Evolutionary conservation across 2,329 filamentous ascomycete species (phyloP).

Genomic region (Cucurbitaria berberidis): DNA sequence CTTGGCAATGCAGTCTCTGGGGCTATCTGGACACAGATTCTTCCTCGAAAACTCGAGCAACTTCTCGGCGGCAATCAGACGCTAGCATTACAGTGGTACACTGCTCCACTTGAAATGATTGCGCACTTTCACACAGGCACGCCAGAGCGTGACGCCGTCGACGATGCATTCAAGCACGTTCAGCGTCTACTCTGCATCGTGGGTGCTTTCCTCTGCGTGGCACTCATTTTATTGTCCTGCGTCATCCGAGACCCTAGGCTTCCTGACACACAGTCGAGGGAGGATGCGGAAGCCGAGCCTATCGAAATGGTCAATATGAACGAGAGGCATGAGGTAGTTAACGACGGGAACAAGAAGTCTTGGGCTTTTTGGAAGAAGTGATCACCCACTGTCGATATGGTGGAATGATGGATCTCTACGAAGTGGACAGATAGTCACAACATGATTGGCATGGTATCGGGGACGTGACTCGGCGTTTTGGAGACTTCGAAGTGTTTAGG

Average conservation of each 20-base stretch:
- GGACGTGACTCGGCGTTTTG: too few species aligned
- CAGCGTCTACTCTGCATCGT: constrained; percentile 59
- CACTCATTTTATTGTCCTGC: constrained; percentile 55
- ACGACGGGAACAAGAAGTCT: not conserved
- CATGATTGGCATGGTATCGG: too few species aligned
- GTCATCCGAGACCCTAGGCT: constrained; percentile 56
- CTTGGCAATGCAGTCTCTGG: constrained; percentile 66
- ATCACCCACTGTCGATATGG: too few species aligned
- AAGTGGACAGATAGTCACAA: too few species aligned
- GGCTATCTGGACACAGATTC: constrained; percentile 65
- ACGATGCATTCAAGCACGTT: constrained; percentile 53
- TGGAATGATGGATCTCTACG: too few species aligned
- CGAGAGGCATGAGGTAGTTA: not conserved
- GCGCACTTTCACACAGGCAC: constrained; percentile 53
- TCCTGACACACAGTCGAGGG: constrained; percentile 54
- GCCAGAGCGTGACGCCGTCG: constrained; percentile 50
- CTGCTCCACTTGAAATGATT: constrained; percentile 50
- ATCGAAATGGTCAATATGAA: not conserved
- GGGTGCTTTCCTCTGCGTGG: constrained; percentile 56
- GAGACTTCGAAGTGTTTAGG: too few species aligned
- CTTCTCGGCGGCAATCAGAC: constrained; percentile 49
- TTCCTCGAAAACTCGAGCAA: constrained; percentile 52
- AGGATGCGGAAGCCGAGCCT: constrained; percentile 45
- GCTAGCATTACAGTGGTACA: constrained; percentile 51
- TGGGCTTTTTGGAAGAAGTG: not conserved